Evolutionary conservation across 2,329 filamentous ascomycete genomes (phyloP), one percentile per base, ranked within the genome.

Genomic region (Trichoderma guizhouense): DNA sequence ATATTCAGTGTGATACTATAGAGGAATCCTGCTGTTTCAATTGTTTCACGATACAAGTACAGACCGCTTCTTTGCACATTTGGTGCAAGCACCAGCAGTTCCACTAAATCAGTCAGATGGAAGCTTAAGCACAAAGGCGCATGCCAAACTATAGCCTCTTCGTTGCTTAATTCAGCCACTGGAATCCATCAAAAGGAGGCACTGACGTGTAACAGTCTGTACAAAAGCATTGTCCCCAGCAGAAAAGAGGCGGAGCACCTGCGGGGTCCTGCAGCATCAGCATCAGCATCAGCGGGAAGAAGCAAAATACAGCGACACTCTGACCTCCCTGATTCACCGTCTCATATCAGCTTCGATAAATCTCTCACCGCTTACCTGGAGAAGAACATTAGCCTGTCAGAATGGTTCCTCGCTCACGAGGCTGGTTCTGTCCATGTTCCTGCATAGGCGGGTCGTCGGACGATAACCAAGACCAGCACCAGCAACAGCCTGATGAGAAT

Each of bases 391-490:
- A 15, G 34, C 2, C 9, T 15, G 34, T 43, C 18, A 5, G 34
- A 26, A 71, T 71, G 69, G 26, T 39, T 14, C 61, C 68, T 34
- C 47, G 11, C 5, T 63, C 36, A 24, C 68, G 43, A 47, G 30
- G 55, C 66, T 69, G 66, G 66, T 39, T 53, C 66, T 69, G 66
- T 12, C 32, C 69, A 43, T 71, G 69, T 53, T 58, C 61, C 7
- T 71, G 69, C 69, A 28, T 71, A 30, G 18, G 57, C 30, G 66
- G 57, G 11, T 69, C 66, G 7, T 69, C 66, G 5, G 66, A 69
- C 39, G 32, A 39, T 15, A 58, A 69, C 3, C 61, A 66, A 30
- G 69, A 65, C 5, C 60, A 65, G 6, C 69, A 71, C 9, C 34
- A 66, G 24, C 61, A 66, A 11, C 55, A 58, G 34, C 55, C 63